Evolutionary conservation across 257 asterid species (phyloP).

Genomic region (Anisodus acutangulus): DNA sequence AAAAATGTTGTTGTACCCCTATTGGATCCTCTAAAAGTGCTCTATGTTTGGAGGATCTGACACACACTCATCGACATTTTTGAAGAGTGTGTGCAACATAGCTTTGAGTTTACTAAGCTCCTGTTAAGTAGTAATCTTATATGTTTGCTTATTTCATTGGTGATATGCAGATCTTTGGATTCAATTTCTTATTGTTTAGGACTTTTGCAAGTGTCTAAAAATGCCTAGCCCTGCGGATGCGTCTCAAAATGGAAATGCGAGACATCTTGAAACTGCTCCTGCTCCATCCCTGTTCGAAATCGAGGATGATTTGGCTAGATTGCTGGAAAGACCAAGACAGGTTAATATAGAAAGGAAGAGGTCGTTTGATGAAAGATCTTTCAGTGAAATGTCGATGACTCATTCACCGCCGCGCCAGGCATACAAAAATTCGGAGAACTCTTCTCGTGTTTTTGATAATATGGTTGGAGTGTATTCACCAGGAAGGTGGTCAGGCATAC

Average conservation of each 20-base stretch:
- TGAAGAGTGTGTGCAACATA: not conserved
- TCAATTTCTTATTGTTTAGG: constrained; percentile 17
- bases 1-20: not conserved
- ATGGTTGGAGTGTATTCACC: constrained; percentile 61
- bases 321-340: constrained; percentile 65
- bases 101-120: not conserved
- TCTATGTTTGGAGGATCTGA: not conserved
- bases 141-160: not conserved
- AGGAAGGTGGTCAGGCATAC: constrained; percentile 65
- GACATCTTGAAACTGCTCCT: constrained; percentile 55
- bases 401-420: constrained; percentile 62
- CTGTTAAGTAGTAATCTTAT: not conserved
- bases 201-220: constrained; percentile 31
- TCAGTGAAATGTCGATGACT: constrained; percentile 74
- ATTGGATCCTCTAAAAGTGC: not conserved
- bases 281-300: constrained; percentile 69
- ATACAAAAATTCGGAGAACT: constrained; percentile 56
- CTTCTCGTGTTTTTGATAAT: constrained; percentile 64
- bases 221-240: constrained; percentile 57
- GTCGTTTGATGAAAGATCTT: constrained; percentile 87
- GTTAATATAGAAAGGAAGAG: constrained; percentile 78
- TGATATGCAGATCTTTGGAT: constrained; percentile 40
- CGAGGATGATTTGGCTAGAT: constrained; percentile 64
- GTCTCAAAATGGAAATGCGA: constrained; percentile 53
- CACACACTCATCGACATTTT: not conserved